Evolutionary conservation across 306 rosid species (phyloP).

Genomic region (Citrullus mucosospermus): DNA sequence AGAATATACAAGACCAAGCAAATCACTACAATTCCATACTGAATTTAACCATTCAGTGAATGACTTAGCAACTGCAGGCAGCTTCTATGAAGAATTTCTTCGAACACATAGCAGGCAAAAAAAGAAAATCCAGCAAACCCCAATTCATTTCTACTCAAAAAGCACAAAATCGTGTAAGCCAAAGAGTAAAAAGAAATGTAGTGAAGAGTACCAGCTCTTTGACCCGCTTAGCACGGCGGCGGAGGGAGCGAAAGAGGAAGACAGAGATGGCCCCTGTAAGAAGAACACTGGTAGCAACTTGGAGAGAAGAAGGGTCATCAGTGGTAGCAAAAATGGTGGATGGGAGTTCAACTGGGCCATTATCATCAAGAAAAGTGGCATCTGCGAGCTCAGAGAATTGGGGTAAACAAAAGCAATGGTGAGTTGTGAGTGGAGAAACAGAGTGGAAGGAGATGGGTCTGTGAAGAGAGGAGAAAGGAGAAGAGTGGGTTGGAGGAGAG

Average conservation of each 20-base stretch:
- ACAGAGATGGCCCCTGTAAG: slow-evolving; percentile 76
- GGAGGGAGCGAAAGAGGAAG: slow-evolving; percentile 75
- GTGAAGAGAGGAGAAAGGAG: slow-evolving; percentile 6
- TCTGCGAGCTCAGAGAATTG: slow-evolving; percentile 25
- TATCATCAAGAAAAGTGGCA: slow-evolving; percentile 14
- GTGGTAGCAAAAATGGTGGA: slow-evolving; percentile 47
- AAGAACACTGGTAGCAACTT: slow-evolving; percentile 75
- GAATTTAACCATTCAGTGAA: neutral
- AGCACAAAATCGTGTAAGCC: neutral
- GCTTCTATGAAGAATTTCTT: neutral
- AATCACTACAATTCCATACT: neutral
- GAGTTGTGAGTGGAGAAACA: slow-evolving; percentile 14
- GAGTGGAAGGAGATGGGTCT: slow-evolving; percentile 30
- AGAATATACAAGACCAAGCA: neutral
- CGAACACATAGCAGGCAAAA: neutral
- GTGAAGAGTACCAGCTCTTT: slow-evolving; percentile 47
- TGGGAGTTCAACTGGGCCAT: slow-evolving; percentile 66
- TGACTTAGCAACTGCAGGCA: neutral
- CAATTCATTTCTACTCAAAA: neutral
- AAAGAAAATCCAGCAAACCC: neutral
- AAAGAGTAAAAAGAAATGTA: neutral
- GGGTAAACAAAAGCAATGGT: slow-evolving; percentile 23
- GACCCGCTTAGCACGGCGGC: slow-evolving; percentile 81
- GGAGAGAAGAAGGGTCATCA: slow-evolving; percentile 71
- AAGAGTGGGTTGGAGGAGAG: slow-evolving; percentile 5